A percentile compares a stretch with the other conserved stretches of the same genome.
Evolutionary conservation across 106 monocot species (phyloP).

Genomic region (Dioscorea zingiberensis): DNA sequence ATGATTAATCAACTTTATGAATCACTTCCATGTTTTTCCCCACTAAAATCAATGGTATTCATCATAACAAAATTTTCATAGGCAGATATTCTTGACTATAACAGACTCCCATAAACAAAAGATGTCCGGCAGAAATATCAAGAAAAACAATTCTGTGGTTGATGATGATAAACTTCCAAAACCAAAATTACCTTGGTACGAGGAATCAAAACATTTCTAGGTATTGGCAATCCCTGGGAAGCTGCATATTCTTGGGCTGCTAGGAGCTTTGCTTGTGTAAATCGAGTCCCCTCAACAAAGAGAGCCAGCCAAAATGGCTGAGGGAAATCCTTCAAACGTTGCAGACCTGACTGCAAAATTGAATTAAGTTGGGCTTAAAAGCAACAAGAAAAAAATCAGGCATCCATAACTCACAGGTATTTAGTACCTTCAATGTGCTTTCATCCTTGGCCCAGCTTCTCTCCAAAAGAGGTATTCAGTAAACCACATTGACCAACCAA

Average conservation of each 20-base stretch:
- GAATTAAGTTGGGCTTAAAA: constrained; percentile 8
- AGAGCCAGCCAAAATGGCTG: constrained; percentile 95
- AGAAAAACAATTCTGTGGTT: neutral
- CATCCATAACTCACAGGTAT: neutral
- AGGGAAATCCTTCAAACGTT: constrained; percentile 72
- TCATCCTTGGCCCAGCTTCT: constrained; percentile 90
- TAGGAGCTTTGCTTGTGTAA: constrained; percentile 81
- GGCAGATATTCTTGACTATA: neutral
- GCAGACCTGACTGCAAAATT: constrained; percentile 67
- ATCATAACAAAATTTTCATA: neutral
- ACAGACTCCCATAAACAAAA: too few species aligned
- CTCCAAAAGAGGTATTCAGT: constrained; percentile 88
- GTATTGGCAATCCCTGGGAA: constrained; percentile 75
- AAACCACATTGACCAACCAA: constrained; percentile 99
- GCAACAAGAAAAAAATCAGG: neutral
- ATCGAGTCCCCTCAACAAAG: constrained; percentile 98
- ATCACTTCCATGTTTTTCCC: neutral
- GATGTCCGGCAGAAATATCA: neutral
- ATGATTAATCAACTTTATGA: neutral
- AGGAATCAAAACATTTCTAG: constrained; percentile 89
- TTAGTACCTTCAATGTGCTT: constrained; percentile 73
- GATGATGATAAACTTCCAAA: neutral
- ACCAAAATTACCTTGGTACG: constrained; percentile 83
- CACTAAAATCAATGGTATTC: neutral
- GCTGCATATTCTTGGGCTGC: constrained; percentile 90